Percentiles rank a stretch among this genome's conserved stretches.
Conservation (phyloP, 2,329 filamentous ascomycete genomes). For the Stachybotrys chlorohalonatus region DNA sequence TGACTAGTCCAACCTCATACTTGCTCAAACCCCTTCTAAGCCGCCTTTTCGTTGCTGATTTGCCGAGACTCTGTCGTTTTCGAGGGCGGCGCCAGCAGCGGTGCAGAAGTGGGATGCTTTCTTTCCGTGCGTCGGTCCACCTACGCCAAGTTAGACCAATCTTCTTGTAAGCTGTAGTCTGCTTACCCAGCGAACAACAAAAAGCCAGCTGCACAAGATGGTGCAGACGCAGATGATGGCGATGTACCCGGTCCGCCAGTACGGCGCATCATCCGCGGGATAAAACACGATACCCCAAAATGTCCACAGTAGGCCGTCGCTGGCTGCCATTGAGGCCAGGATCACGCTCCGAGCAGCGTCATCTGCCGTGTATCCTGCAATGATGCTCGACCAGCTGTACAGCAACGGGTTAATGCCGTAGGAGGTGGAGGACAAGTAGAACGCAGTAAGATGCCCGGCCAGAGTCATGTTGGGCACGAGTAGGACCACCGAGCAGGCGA, state of each 20-base stretch:
- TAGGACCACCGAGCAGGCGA: conserved; percentile 9
- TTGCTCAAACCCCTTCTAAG: no score
- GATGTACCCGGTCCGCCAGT: conserved; percentile 23
- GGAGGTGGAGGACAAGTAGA: conserved; percentile 12
- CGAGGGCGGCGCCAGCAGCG: not conserved
- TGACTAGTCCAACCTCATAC: no score
- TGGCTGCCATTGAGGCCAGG: conserved; percentile 29
- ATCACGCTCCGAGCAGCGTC: conserved; percentile 30
- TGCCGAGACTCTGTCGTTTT: not conserved
- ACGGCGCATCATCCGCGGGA: conserved; percentile 30
- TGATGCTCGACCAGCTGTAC: conserved; percentile 16
- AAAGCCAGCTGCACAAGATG: not conserved
- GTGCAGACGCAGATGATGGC: not conserved
- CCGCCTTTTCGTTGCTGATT: not conserved
- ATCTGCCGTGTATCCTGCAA: conserved; percentile 16
- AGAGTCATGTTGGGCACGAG: conserved; percentile 10
- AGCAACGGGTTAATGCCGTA: conserved; percentile 17
- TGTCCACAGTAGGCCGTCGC: conserved; percentile 28
- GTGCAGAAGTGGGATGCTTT: not conserved
- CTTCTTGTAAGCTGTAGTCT: not conserved
- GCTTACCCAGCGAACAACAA: conserved; percentile 1
- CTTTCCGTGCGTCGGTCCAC: not conserved
- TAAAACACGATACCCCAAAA: conserved; percentile 36
- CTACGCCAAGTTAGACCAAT: not conserved
- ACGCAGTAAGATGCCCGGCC: conserved; percentile 10